Evolutionary conservation across 257 asterid species (phyloP), one percentile per base, ranked within the genome.

Genomic region (Primulina tabacum): DNA sequence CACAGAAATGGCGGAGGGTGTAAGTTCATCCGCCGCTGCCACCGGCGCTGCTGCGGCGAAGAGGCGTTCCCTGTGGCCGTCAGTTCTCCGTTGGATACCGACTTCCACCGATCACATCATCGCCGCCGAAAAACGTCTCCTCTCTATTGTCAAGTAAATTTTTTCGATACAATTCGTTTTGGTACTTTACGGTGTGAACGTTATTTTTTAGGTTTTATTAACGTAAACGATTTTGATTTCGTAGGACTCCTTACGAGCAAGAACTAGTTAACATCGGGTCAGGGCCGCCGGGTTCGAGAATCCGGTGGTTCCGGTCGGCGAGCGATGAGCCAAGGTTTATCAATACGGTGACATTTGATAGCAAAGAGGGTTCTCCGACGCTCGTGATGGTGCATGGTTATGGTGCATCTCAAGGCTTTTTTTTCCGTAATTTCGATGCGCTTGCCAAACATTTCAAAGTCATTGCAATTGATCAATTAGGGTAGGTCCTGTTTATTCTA

Each of bases 381-480:
- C 82, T 93, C 56, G 97, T 93, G 65, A 93, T 93, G 97, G 92
- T 93, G 60, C 99, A 93, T 43, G 99, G 99, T 56, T 93, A 90
- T 68, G 99, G 80, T 69, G 99, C 99, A 74, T 93, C 99, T 17
- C 99, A 93, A 61, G 99, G 99, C 30, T 93, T 93, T 92, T 93
- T 90, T 76, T 93, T 90, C 83, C 95, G 96, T 52, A 93, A 93
- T 67, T 93, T 90, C 52, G 96, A 83, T 75, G 92, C 90, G 70
- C 97, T 93, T 59, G 89, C 99, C 0, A 77, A 72, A 32, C 92
- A 79, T 79, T 90, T 93, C 78, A 87, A 70, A 80, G 92, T 93
- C 73, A 81, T 90, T 70, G 99, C 99, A 26, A 82, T 93, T 56
- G 99, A 93, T 89, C 99, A 90, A 75, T 92, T 93, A 77, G 99